Base-by-base conservation (phyloP, 306 rosid genomes). In the Hippophae tibetana region DNA sequence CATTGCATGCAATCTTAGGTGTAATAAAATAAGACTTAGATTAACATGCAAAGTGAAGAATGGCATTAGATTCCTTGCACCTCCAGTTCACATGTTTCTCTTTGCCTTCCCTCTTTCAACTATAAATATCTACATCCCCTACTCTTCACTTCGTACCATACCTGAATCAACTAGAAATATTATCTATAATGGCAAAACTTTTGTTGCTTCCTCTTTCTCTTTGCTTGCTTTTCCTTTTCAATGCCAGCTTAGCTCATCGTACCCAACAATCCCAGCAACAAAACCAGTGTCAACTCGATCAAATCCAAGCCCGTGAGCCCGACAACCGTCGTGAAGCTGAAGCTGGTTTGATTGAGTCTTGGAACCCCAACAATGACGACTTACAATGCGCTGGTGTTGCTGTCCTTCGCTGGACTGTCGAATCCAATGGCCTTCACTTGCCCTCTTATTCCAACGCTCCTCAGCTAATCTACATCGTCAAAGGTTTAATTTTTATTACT, bases 21-120 rank as follows among this genome's bases (percentile, higher is more conserved):
- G 90, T 84, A 70, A 71, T 52, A 27, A 42, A 54, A 5, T 10
- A 58, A 38, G 62, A 14, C 23, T 23, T 2, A 8, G 38, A 38
- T 12, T 14, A 61, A 13, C 84, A 80, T 84, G 82, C 84, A 80
- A 31, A 62, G 8, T 56, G 84, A 75, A 72, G 72, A 73, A 44
- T 80, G 89, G 71, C 82, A 18, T 45, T 38, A 3, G 47, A 65
- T 77, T 74, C 52, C 64, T 49, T 60, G 9, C 40, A 2, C 63
- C 60, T 6, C 3, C 18, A 54, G 18, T 5, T 7, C 42, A 43
- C 72, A 72, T 78, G 75, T 81, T 82, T 47, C 9, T 46, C 63
- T 0, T 13, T 9, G 11, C 0, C 10, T 1, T 14, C 58, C 3
- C 38, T 10, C 41, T 27, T 53, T 6, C 31, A 12, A 4, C 7